These are phyloP conservation scores for Sanguinoderma infundibulare DNA, from an alignment of 1,284 basidiomycete species.

Conservation along the genomic window DNA sequence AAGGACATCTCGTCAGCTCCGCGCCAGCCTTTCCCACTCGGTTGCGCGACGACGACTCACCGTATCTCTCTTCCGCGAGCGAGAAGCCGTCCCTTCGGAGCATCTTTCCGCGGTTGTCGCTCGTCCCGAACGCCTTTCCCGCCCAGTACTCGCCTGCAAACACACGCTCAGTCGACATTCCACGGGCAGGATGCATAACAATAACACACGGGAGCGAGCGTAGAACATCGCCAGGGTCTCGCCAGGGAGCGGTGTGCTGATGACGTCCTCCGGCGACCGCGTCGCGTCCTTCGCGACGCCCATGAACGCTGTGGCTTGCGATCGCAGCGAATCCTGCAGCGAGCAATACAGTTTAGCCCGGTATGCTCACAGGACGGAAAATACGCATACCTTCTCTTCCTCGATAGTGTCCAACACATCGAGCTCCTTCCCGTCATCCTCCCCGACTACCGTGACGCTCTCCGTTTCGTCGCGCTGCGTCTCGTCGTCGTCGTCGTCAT, in stretches of 20 bases:
- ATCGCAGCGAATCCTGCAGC: conserved; percentile 57
- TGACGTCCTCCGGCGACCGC: conserved; percentile 71
- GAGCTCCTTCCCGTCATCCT: conserved; percentile 21
- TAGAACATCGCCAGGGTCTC: conserved; percentile 89
- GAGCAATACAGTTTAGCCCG: not conserved
- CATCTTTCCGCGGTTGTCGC: conserved; percentile 79
- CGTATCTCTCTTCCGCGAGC: conserved; percentile 66
- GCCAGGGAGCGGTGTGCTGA: conserved; percentile 88
- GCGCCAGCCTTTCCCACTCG: not conserved
- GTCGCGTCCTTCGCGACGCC: conserved; percentile 71
- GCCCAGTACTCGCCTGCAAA: conserved; percentile 80
- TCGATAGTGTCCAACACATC: conserved; percentile 22
- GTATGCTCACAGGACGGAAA: not conserved
- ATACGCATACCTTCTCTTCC: conserved; percentile 27
- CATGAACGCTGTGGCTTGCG: conserved; percentile 73
- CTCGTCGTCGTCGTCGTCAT: conserved; percentile 48
- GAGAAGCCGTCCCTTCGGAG: conserved; percentile 80
- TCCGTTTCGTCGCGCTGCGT: conserved; percentile 34
- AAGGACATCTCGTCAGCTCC: not conserved
- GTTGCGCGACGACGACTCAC: conserved; percentile 3
- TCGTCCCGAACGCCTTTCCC: conserved; percentile 65
- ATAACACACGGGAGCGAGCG: conserved; percentile 69
- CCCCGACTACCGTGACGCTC: conserved; percentile 22
- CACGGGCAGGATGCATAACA: not conserved
- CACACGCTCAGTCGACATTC: not conserved